These are phyloP conservation scores for Hymenochaete sp. DNA, from an alignment of 1,284 basidiomycete genomes.

Conservation along the genomic window DNA sequence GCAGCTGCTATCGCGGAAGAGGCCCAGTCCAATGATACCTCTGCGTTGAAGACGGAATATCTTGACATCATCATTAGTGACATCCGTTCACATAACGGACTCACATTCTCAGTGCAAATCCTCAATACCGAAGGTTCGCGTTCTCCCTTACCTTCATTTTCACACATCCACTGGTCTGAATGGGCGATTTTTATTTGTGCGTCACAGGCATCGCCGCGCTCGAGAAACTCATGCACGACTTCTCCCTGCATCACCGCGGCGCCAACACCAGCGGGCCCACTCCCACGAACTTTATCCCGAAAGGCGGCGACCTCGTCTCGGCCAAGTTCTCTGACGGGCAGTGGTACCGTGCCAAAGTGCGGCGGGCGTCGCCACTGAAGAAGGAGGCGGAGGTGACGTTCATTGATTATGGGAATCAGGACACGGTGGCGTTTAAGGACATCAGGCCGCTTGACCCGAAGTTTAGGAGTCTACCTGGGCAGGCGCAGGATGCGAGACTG, in stretches of 20 bases:
- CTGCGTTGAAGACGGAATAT: conserved; percentile 72
- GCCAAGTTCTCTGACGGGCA: conserved; percentile 84
- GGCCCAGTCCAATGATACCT: conserved; percentile 35
- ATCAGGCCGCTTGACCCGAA: conserved; percentile 79
- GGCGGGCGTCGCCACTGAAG: conserved; percentile 71
- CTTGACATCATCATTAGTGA: conserved; percentile 90
- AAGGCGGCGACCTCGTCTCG: conserved; percentile 82
- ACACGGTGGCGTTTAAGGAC: conserved; percentile 65
- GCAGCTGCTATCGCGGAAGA: conserved; percentile 39
- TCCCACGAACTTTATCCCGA: conserved; percentile 64
- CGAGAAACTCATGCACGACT: conserved; percentile 90
- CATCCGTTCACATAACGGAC: conserved; percentile 65
- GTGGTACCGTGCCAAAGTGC: conserved; percentile 92
- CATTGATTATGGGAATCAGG: conserved; percentile 87
- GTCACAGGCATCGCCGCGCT: conserved; percentile 79
- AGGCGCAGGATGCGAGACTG: conserved; percentile 74
- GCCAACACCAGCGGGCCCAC: too few relatives aligned
- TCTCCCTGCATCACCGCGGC: conserved; percentile 75
- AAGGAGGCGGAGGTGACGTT: conserved; percentile 85
- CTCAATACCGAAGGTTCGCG: conserved; percentile 69
- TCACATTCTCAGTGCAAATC: conserved; percentile 88
- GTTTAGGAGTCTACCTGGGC: conserved; percentile 79
- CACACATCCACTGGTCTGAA: conserved; percentile 6
- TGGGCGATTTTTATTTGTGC: conserved; percentile 1
- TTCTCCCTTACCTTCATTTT: background rate